A percentile compares a stretch with the other conserved stretches of the same genome.
Evolutionary conservation across 2,329 filamentous ascomycete species (phyloP).

Genomic region (Xylaria sp.): DNA sequence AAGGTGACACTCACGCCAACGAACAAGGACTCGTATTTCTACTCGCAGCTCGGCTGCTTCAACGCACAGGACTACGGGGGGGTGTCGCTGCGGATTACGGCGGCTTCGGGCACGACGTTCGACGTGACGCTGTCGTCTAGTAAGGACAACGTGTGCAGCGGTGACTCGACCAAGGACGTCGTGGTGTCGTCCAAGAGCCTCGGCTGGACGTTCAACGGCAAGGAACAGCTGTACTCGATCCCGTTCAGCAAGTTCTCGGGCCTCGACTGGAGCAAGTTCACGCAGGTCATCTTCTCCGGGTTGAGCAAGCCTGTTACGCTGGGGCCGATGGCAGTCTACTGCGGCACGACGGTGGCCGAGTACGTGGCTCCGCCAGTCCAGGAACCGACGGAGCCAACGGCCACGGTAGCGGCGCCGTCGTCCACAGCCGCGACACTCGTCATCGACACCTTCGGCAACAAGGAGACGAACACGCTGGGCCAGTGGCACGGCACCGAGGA

Average conservation of each 20-base stretch:
- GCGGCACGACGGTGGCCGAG: conserved; percentile 60
- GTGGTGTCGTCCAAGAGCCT: conserved; percentile 59
- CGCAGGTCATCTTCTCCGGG: conserved; percentile 61
- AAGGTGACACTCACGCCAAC: conserved; percentile 63
- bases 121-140: conserved; percentile 62
- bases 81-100: conserved; percentile 65
- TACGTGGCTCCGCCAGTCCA: conserved; percentile 58
- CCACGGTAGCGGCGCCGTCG: conserved; percentile 61
- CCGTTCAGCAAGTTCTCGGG: conserved; percentile 63
- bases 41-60: conserved; percentile 65
- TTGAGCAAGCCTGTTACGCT: conserved; percentile 60
- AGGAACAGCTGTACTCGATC: conserved; percentile 68
- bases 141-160: conserved; percentile 54
- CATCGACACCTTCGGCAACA: conserved; percentile 68
- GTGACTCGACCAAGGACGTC: conserved; percentile 49
- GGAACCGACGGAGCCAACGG: conserved; percentile 54
- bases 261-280: conserved; percentile 62
- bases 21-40: conserved; percentile 64
- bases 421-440: conserved; percentile 61
- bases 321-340: conserved; percentile 69
- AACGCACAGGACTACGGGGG: conserved; percentile 64
- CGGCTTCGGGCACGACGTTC: conserved; percentile 61
- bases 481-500: conserved; percentile 75
- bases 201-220: conserved; percentile 69
- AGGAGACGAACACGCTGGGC: conserved; percentile 66